Percentiles rank a stretch among this genome's conserved stretches.
Conservation (phyloP, 2,329 filamentous ascomycete species). For the Fusarium hainanense region DNA sequence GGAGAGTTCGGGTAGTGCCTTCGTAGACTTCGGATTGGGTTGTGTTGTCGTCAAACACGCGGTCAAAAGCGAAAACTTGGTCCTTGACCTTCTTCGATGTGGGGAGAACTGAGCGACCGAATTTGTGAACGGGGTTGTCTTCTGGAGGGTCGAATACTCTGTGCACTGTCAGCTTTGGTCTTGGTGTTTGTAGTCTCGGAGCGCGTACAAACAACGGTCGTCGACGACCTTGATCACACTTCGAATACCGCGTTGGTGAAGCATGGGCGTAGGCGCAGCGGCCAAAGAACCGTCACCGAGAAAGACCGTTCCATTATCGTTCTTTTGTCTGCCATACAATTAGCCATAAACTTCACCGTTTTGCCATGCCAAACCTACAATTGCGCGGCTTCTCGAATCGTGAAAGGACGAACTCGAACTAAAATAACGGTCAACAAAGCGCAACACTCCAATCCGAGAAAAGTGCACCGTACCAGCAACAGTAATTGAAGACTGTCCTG, state of each 20-base stretch:
- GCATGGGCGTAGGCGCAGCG: slow-evolving; percentile 83
- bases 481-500: slow-evolving; percentile 65
- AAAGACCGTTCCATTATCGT: slow-evolving; percentile 88
- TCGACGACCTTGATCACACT: slow-evolving; percentile 97
- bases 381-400: slow-evolving; percentile 94
- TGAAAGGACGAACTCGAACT: slow-evolving; percentile 79
- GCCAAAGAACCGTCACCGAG: slow-evolving; percentile 97
- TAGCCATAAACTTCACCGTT: slow-evolving; percentile 6
- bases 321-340: slow-evolving; percentile 61
- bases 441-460: neutral
- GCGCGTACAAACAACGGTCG: slow-evolving; percentile 88
- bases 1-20: slow-evolving; percentile 85
- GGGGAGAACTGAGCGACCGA: slow-evolving; percentile 82
- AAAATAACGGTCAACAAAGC: slow-evolving; percentile 45
- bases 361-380: slow-evolving; percentile 62
- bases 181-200: neutral
- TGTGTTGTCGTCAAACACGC: slow-evolving; percentile 95
- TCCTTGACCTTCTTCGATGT: slow-evolving; percentile 95
- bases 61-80: slow-evolving; percentile 96
- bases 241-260: slow-evolving; percentile 86
- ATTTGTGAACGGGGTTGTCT: slow-evolving; percentile 89
- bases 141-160: slow-evolving; percentile 98
- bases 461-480: slow-evolving; percentile 61
- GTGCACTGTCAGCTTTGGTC: slow-evolving; percentile 35
- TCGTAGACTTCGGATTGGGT: slow-evolving; percentile 95